Evolutionary conservation across 2,329 filamentous ascomycete genomes (phyloP), one percentile per base, ranked within the genome.

Genomic region (Lecanoromycetidae sp.): DNA sequence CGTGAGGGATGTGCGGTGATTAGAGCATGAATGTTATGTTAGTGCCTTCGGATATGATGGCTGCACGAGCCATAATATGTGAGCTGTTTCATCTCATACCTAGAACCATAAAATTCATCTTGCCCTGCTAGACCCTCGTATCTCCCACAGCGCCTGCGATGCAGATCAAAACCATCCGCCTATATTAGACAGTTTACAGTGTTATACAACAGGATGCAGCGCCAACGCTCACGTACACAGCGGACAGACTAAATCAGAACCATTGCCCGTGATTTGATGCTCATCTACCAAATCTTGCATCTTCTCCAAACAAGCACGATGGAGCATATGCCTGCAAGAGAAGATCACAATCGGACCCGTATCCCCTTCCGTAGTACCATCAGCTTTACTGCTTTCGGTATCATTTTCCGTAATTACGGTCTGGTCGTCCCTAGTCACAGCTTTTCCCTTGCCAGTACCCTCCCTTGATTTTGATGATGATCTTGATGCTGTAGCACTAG

Each of bases 321-420:
- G 69, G 56, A 69, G 72, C 40, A 71, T 50, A 58, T 72, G 69
- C 44, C 69, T 63, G 56, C 69, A 72, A 8, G 67, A 64, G 55
- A 72, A 72, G 13, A 71, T 62, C 27, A 72, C 60, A 22, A 68
- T 56, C 0, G 68, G 60, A 5, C 60, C 60, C 15, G 49, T 23
- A 27, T 40, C 49, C n/a, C 19, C 33, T 10, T 40, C 13, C 29
- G 17, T 10, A 15, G 30, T 36, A 5, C 13, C 17, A 10, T 26
- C n/a, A n/a, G n/a, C 10, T 5, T 37, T 29, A 10, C 25, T 19
- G 3, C 26, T 39, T 19, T 9, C 33, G 19, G 34, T 13, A 27
- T 23, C 17, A 5, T 13, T 26, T 13, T 44, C 46, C 1, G 36
- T 20, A 3, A 33, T 49, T 42, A 27, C 29, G n/a, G 25, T 42